Percentiles rank a stretch among this genome's conserved stretches.
These are phyloP conservation scores for Tuber indicum DNA, from an alignment of 495 filamentous ascomycete genomes.

Conservation along the genomic window DNA sequence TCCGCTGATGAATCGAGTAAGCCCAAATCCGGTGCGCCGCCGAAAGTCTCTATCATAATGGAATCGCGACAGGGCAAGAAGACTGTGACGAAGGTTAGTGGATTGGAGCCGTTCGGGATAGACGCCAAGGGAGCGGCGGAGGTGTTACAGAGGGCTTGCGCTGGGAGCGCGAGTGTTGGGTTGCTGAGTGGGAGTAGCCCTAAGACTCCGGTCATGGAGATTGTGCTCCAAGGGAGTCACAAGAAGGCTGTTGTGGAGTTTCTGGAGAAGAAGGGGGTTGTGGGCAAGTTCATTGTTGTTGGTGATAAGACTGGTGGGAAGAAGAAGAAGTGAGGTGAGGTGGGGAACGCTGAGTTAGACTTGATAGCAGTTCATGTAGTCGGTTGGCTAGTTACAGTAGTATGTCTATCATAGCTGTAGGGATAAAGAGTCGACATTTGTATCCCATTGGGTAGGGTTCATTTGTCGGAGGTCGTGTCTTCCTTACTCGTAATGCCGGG, in stretches of 20 bases:
- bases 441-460: neutral
- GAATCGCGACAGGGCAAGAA: constrained; percentile 65
- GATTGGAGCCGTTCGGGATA: constrained; percentile 59
- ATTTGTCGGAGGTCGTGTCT: neutral
- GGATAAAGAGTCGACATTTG: neutral
- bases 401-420: neutral
- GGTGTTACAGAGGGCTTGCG: constrained; percentile 65
- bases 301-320: constrained; percentile 68
- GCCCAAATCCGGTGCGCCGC: constrained; percentile 56
- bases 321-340: constrained; percentile 46
- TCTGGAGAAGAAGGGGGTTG: constrained; percentile 56
- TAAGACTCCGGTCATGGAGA: constrained; percentile 61
- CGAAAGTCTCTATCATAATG: constrained; percentile 55
- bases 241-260: constrained; percentile 55
- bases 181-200: constrained; percentile 55
- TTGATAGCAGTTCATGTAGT: neutral
- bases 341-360: neutral
- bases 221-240: constrained; percentile 66
- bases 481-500: neutral
- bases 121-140: constrained; percentile 58
- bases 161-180: constrained; percentile 61
- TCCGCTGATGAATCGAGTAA: constrained; percentile 48
- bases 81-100: constrained; percentile 58
- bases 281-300: constrained; percentile 54
- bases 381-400: neutral